A percentile compares a stretch with the other conserved stretches of the same genome.
Evolutionary conservation across 2,329 filamentous ascomycete genomes (phyloP).

Genomic region (Penicillium glabrum): DNA sequence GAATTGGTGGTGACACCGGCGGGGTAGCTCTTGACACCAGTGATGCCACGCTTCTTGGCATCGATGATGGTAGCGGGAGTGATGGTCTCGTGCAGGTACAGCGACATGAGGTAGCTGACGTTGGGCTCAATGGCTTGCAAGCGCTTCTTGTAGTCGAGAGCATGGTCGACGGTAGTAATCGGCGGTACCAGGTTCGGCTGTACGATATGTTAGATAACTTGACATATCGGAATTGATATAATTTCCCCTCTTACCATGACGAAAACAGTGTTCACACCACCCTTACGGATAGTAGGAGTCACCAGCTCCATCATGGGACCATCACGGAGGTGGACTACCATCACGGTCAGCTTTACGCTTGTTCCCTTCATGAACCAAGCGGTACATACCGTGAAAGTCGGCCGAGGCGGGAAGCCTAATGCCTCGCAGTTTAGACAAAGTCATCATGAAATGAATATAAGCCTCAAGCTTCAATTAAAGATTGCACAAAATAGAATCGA

Average conservation of each 20-base stretch:
- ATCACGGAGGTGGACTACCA: conserved; percentile 65
- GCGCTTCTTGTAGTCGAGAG: conserved; percentile 64
- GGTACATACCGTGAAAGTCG: conserved; percentile 57
- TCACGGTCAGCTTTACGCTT: not conserved
- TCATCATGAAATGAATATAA: conserved; percentile 23
- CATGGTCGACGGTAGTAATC: conserved; percentile 61
- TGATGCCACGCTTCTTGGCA: conserved; percentile 70
- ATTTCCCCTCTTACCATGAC: conserved; percentile 46
- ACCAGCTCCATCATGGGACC: conserved; percentile 62
- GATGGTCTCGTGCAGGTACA: conserved; percentile 65
- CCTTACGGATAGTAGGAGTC: conserved; percentile 55
- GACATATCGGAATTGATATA: conserved; percentile 28
- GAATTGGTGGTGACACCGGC: conserved; percentile 60
- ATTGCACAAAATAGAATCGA: conserved; percentile 1
- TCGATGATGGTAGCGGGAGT: conserved; percentile 70
- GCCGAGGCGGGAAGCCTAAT: conserved; percentile 61
- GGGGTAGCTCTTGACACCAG: conserved; percentile 57
- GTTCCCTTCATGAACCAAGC: not conserved
- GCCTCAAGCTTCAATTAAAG: not conserved
- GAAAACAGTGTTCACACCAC: conserved; percentile 65
- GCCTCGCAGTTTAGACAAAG: conserved; percentile 35
- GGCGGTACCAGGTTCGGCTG: conserved; percentile 67
- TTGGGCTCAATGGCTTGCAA: conserved; percentile 61
- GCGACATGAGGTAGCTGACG: conserved; percentile 71
- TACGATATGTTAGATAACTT: conserved; percentile 9